phyloP scores from a whole-genome alignment of 805 yeast genomes.

The Yamadazyma phyllophila region DNA sequence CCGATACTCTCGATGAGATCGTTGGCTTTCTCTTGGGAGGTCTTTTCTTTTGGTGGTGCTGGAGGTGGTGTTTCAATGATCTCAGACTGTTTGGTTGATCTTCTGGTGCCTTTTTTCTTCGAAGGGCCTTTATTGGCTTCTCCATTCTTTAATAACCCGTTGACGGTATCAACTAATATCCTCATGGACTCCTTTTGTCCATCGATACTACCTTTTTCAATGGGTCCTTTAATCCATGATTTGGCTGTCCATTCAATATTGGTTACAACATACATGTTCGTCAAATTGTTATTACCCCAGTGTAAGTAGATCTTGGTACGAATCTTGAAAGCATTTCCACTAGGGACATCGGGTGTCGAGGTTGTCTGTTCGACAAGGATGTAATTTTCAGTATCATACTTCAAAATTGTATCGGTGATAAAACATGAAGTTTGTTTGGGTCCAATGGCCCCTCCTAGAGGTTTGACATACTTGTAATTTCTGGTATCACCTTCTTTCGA shows the following conservation, averaged over 20 bases:
- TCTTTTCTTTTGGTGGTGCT: slow-evolving; percentile 10
- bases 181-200: slow-evolving; percentile 67
- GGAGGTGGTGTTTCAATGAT: slow-evolving; percentile 3
- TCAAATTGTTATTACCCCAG: slow-evolving; percentile 61
- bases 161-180: slow-evolving; percentile 47
- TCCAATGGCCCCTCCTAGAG: slow-evolving; percentile 66
- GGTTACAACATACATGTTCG: slow-evolving; percentile 53
- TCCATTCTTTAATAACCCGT: slow-evolving; percentile 27
- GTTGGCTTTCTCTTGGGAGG: slow-evolving; percentile 18
- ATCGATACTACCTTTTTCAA: slow-evolving; percentile 69
- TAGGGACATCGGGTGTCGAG: slow-evolving; percentile 80
- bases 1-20: slow-evolving; percentile 26
- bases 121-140: slow-evolving; percentile 12
- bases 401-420: slow-evolving; percentile 58
- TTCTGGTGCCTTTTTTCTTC: slow-evolving; percentile 13
- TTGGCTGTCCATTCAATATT: slow-evolving; percentile 69
- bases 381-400: slow-evolving; percentile 46
- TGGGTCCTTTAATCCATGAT: slow-evolving; percentile 75
- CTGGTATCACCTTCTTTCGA: slow-evolving; percentile 36
- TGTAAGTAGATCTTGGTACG: slow-evolving; percentile 54
- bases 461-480: slow-evolving; percentile 58
- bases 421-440: slow-evolving; percentile 72
- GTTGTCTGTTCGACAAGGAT: slow-evolving; percentile 56
- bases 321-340: slow-evolving; percentile 66
- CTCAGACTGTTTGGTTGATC: slow-evolving; percentile 15